These are phyloP conservation scores for Funneliformis caledonium DNA, from an alignment of 371 early-diverging fungal genomes.

Conservation along the genomic window DNA sequence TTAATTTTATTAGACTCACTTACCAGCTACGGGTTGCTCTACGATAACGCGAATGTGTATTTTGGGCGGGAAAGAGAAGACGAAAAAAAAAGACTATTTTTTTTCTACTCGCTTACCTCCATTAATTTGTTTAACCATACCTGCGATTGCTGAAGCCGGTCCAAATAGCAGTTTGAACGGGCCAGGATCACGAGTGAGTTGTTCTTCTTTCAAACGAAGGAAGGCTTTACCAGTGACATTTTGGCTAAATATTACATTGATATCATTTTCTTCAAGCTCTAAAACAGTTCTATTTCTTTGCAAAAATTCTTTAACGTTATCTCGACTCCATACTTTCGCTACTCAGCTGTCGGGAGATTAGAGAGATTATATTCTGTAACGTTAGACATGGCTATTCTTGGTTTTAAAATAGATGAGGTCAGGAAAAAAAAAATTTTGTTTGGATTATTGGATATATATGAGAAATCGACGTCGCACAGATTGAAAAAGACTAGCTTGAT, in stretches of 20 bases:
- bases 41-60: neutral
- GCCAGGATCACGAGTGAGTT: neutral
- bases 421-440: too few species aligned
- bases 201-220: neutral
- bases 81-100: neutral
- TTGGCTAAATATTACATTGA: neutral
- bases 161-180: neutral
- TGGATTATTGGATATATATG: too few species aligned
- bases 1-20: neutral
- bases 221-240: neutral
- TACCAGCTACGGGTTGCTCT: neutral
- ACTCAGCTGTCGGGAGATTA: neutral
- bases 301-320: neutral
- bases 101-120: neutral
- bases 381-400: too few species aligned
- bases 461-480: too few species aligned
- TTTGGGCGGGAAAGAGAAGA: neutral
- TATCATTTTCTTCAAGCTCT: constrained; percentile 4
- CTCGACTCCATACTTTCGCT: neutral
- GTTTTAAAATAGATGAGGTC: too few species aligned
- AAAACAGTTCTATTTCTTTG: neutral
- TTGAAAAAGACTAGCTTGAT: too few species aligned
- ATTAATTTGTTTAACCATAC: neutral
- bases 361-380: neutral
- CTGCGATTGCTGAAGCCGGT: neutral